Evolutionary conservation across 148 eudicot species (phyloP), one percentile per base, ranked within the genome.

Genomic region (Cornus kousa): DNA sequence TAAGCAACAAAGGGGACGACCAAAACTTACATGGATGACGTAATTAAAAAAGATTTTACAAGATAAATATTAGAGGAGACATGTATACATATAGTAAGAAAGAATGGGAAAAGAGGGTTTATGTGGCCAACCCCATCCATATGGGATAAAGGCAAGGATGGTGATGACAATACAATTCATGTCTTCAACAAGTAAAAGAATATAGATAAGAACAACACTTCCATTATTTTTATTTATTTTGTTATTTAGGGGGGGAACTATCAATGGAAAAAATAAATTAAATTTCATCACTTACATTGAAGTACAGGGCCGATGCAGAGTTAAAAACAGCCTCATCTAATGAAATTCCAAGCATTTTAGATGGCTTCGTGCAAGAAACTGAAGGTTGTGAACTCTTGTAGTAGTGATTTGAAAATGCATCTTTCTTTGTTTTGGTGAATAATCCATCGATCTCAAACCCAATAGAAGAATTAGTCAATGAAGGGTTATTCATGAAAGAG

Each of bases 331-430:
- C 89, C 86, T 90, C 89, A 35, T 86, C 90, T 70, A 92, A 53
- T 60, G 88, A 82, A 71, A 92, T 92, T 74, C 94, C 97, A 74
- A 92, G 84, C 97, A 92, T 92, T 87, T 87, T 92, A 46, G 89
- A 83, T 23, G 91, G 72, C 79, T 86, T 88, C 3, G 75, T 78
- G 70, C 94, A 90, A 43, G 84, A 87, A 69, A 82, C 59, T 50
- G 71, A 80, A n/a, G 64, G 84, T 19, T 78, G 81, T 66, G 77
- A 77, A 74, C 74, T 81, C 82, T 83, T 79, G 76, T 40, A 73
- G 70, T 70, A 53, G 75, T 64, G 28, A 43, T 79, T 66, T 23
- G 50, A 71, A 32, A 22, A 50, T 71, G 86, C 24, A 66, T 40
- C 77, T 28, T 75, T 78, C 81, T 79, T 84, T 68, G 70, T 87